Evolutionary conservation across 1,284 basidiomycete genomes (phyloP).

Genomic region (Boletus sp.): DNA sequence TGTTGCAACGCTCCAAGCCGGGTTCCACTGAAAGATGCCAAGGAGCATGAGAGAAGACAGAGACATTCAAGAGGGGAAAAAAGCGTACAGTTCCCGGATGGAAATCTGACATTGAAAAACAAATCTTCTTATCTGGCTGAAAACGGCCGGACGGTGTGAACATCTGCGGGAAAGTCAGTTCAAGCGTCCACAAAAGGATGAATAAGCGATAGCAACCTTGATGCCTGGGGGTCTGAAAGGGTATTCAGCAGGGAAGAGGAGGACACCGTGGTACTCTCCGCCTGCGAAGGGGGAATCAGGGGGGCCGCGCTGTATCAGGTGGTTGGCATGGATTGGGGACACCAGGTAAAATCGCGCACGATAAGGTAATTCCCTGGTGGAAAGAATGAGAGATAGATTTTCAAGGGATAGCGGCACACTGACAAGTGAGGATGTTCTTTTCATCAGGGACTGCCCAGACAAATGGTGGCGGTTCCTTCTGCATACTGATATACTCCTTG

Average conservation of each 20-base stretch:
- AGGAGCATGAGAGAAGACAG: not conserved
- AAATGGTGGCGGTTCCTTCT: conserved; percentile 89
- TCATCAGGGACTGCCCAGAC: conserved; percentile 92
- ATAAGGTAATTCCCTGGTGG: conserved; percentile 85
- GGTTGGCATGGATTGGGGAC: conserved; percentile 8
- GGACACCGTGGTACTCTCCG: conserved; percentile 90
- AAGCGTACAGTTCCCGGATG: conserved; percentile 80
- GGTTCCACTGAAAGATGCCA: conserved; percentile 65
- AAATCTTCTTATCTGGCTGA: conserved; percentile 91
- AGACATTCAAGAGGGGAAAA: not conserved
- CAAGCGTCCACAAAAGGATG: not conserved
- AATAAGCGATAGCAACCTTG: conserved; percentile 57
- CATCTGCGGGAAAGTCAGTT: conserved; percentile 53
- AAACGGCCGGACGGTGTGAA: conserved; percentile 93
- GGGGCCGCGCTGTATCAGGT: conserved; percentile 69
- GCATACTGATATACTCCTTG: conserved; percentile 92
- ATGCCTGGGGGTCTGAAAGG: conserved; percentile 95
- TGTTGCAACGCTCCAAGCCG: conserved; percentile 89
- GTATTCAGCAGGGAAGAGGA: conserved; percentile 88
- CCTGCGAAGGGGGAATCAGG: conserved; percentile 90
- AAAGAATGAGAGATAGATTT: conserved; percentile 5
- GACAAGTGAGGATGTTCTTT: conserved; percentile 90
- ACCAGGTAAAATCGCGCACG: conserved; percentile 41
- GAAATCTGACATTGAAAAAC: conserved; percentile 95
- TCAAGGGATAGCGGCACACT: conserved; percentile 31